A percentile compares a stretch with the other conserved stretches of the same genome.
phyloP scores from a whole-genome alignment of 129 eudicot species.

The Lactuca sativa region DNA sequence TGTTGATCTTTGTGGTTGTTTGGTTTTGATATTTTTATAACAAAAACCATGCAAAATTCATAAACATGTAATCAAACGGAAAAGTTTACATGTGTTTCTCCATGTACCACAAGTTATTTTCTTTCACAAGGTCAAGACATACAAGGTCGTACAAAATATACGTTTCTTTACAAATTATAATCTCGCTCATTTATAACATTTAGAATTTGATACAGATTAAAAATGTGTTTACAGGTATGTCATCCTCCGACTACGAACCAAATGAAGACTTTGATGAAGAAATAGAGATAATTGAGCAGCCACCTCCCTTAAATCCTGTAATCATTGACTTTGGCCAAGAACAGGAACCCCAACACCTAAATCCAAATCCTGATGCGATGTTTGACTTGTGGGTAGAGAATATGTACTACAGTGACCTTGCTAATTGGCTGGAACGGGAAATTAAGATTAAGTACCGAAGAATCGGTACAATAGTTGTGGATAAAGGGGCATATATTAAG shows the following conservation, averaged over 20 bases:
- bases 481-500: neutral
- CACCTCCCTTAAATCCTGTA: neutral
- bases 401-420: neutral
- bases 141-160: too few relatives aligned
- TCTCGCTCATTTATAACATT: neutral
- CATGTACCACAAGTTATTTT: too few relatives aligned
- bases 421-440: neutral
- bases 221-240: neutral
- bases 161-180: too few relatives aligned
- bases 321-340: neutral
- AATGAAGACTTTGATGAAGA: neutral
- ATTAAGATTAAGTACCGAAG: neutral
- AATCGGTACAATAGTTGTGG: neutral
- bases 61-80: too few relatives aligned
- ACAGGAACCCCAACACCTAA: neutral
- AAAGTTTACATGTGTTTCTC: too few relatives aligned
- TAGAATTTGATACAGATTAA: neutral
- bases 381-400: neutral
- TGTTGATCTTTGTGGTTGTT: too few relatives aligned
- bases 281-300: neutral
- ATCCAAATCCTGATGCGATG: neutral
- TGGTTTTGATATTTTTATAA: too few relatives aligned
- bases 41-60: too few relatives aligned
- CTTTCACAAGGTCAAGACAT: too few relatives aligned
- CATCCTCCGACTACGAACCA: neutral